A percentile compares a stretch with the other conserved stretches of the same genome.
phyloP scores from a whole-genome alignment of 805 yeast species.

The Candida qinlingensis region DNA sequence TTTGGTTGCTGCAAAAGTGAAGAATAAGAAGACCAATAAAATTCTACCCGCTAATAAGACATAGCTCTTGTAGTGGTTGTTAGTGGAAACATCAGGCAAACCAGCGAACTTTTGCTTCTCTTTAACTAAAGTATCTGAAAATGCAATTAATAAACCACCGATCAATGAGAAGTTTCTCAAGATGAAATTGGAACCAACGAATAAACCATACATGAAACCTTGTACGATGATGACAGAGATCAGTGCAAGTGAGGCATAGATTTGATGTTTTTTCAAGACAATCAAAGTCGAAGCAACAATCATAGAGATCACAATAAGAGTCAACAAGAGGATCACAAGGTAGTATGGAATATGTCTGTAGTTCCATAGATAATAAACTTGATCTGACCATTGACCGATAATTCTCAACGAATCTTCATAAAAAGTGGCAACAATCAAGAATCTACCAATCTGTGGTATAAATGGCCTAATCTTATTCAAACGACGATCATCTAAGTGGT shows the following conservation, averaged over 20 bases:
- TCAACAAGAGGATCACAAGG: constrained; percentile 68
- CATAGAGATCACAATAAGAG: constrained; percentile 65
- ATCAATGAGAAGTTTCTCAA: constrained; percentile 84
- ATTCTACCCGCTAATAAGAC: constrained; percentile 84
- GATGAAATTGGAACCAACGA: constrained; percentile 75
- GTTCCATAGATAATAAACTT: constrained; percentile 74
- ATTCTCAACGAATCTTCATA: constrained; percentile 86
- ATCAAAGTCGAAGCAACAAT: constrained; percentile 64
- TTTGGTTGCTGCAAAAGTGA: constrained; percentile 76
- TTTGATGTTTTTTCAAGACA: constrained; percentile 61
- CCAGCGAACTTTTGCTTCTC: constrained; percentile 50
- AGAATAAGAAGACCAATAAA: constrained; percentile 75
- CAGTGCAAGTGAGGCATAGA: constrained; percentile 65
- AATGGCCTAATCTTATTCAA: constrained; percentile 53
- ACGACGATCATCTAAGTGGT: constrained; percentile 42
- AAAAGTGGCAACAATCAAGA: constrained; percentile 89
- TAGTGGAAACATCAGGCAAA: constrained; percentile 51
- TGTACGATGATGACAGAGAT: constrained; percentile 71
- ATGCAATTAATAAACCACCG: constrained; percentile 86
- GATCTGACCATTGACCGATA: constrained; percentile 84
- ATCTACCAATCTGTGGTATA: constrained; percentile 84
- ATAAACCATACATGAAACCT: constrained; percentile 83
- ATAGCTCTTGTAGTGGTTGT: constrained; percentile 66
- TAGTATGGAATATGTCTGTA: constrained; percentile 75
- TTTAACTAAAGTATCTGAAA: constrained; percentile 81